Evolutionary conservation across 208 protist genomes (phyloP).

Genomic region (Endotrypanum monterogeii): DNA sequence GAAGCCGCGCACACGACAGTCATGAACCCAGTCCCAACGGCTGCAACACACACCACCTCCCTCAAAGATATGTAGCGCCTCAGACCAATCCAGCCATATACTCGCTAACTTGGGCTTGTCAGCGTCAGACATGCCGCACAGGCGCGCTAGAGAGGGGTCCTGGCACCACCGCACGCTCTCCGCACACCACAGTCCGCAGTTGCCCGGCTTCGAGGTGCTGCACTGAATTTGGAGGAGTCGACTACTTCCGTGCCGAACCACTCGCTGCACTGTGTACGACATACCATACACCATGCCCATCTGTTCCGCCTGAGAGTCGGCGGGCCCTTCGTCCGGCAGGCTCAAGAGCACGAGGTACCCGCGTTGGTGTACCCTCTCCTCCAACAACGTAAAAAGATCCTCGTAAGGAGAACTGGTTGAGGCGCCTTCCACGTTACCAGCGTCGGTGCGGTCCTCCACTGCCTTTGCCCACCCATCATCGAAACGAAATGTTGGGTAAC

Average conservation of each 20-base stretch:
- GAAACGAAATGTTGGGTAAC: constrained; percentile 48
- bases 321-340: constrained; percentile 40
- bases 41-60: constrained; percentile 56
- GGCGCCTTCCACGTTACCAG: not conserved
- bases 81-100: constrained; percentile 64
- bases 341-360: constrained; percentile 46
- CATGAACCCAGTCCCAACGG: constrained; percentile 26
- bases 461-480: constrained; percentile 48
- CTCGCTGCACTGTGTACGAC: constrained; percentile 42
- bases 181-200: constrained; percentile 34
- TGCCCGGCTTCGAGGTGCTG: constrained; percentile 26
- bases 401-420: constrained; percentile 20
- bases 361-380: constrained; percentile 16
- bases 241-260: constrained; percentile 28
- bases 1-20: constrained; percentile 53
- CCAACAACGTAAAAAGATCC: constrained; percentile 24
- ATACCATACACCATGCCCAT: constrained; percentile 44
- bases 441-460: not conserved
- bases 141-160: constrained; percentile 30
- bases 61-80: constrained; percentile 57
- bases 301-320: not conserved
- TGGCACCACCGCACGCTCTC: constrained; percentile 39
- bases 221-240: constrained; percentile 44
- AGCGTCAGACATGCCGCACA: constrained; percentile 33
- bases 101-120: constrained; percentile 7